These are phyloP conservation scores for Vaccinium vitisidaea DNA, from an alignment of 148 eudicot species.

Conservation along the genomic window DNA sequence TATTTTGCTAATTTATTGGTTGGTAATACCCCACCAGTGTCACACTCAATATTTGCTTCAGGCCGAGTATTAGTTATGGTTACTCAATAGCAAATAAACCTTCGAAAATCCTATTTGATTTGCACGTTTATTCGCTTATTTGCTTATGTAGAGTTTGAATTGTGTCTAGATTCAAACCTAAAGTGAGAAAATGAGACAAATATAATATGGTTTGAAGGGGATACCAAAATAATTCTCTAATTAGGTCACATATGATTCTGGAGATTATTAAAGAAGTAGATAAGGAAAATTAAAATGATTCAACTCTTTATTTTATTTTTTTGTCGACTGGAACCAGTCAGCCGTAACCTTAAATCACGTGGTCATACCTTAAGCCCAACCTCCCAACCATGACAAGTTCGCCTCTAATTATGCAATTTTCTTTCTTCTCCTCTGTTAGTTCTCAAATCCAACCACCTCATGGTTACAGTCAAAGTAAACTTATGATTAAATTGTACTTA, in stretches of 20 bases:
- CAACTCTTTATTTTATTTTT: neutral
- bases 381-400: neutral
- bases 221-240: neutral
- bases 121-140: neutral
- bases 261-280: neutral
- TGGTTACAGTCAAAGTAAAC: neutral
- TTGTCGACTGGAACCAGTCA: neutral
- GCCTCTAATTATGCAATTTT: neutral
- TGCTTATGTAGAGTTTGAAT: neutral
- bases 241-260: neutral
- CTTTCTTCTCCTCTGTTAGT: neutral
- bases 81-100: too few relatives aligned
- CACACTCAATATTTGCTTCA: neutral
- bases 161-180: neutral
- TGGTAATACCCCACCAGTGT: neutral
- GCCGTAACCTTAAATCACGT: neutral
- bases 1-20: neutral
- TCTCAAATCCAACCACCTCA: neutral
- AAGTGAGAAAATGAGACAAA: neutral
- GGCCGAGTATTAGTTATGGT: neutral
- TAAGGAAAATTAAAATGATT: neutral
- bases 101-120: neutral
- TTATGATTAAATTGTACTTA: too few relatives aligned
- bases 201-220: neutral
- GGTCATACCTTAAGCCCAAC: neutral